Conservation (phyloP, 352 stramenopile genomes). For the Pythium insidiosum region DNA sequence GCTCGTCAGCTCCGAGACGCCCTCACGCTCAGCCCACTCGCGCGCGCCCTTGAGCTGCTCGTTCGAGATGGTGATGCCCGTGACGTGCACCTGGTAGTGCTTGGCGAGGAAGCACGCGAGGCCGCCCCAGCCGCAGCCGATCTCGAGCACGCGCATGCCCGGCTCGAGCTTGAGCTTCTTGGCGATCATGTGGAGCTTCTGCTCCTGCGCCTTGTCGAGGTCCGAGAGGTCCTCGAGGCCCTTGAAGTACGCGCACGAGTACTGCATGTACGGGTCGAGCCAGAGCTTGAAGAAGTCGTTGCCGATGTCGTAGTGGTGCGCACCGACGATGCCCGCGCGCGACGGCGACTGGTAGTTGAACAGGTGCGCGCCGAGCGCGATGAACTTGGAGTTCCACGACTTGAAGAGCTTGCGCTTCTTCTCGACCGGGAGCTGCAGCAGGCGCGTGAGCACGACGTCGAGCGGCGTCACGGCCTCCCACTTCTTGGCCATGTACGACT, state of each 20-base stretch:
- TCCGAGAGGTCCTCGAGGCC: conserved; percentile 55
- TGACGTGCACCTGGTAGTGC: conserved; percentile 81
- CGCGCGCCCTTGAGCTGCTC: conserved; percentile 85
- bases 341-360: conserved; percentile 87
- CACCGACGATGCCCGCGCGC: conserved; percentile 71
- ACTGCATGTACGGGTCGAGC: conserved; percentile 84
- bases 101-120: conserved; percentile 85
- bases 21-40: conserved; percentile 67
- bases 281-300: conserved; percentile 89
- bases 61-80: conserved; percentile 87
- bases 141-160: conserved; percentile 83
- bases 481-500: conserved; percentile 87
- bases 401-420: conserved; percentile 83
- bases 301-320: conserved; percentile 83
- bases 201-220: conserved; percentile 75
- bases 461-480: conserved; percentile 79
- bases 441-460: conserved; percentile 64
- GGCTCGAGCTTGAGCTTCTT: conserved; percentile 82
- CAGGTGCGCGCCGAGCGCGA: conserved; percentile 59
- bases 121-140: conserved; percentile 86
- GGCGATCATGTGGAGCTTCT: conserved; percentile 86
- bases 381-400: conserved; percentile 81
- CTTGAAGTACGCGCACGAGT: conserved; percentile 85
- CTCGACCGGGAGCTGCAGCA: conserved; percentile 57
- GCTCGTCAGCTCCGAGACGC: conserved; percentile 77